phyloP scores from a whole-genome alignment of 225 moss, liverwort and hornwort species.

The Ulota crispa region DNA sequence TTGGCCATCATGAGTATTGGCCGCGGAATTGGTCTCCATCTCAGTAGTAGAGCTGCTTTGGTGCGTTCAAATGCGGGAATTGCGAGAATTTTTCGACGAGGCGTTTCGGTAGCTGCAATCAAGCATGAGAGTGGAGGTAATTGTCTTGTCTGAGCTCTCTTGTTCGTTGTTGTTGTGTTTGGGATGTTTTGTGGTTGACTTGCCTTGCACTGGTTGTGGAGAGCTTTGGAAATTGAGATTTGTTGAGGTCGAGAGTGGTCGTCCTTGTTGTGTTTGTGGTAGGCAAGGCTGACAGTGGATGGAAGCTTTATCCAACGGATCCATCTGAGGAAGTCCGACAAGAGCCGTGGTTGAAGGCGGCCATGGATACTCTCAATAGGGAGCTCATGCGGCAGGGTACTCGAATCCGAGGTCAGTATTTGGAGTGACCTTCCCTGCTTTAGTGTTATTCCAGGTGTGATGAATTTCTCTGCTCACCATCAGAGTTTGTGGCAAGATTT shows the following conservation, averaged over 20 bases:
- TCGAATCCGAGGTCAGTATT: slow-evolving; percentile 51
- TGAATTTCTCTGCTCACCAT: not conserved
- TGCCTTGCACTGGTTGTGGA: not conserved
- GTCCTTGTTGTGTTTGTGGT: slow-evolving; percentile 16
- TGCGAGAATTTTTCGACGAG: slow-evolving; percentile 24
- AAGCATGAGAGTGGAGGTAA: slow-evolving; percentile 39
- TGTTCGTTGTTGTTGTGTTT: not conserved
- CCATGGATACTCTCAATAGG: slow-evolving; percentile 58
- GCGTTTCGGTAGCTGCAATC: slow-evolving; percentile 34
- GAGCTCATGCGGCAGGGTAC: slow-evolving; percentile 59
- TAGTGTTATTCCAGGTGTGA: not conserved
- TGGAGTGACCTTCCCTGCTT: not conserved
- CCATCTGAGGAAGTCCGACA: slow-evolving; percentile 39
- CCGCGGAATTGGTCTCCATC: slow-evolving; percentile 31
- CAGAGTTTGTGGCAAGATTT: not conserved
- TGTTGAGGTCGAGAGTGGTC: slow-evolving; percentile 5
- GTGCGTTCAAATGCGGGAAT: slow-evolving; percentile 18
- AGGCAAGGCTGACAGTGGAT: slow-evolving; percentile 32
- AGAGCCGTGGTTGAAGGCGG: slow-evolving; percentile 62
- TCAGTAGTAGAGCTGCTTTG: slow-evolving; percentile 28
- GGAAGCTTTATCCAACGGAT: slow-evolving; percentile 42
- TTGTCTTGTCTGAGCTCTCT: not conserved
- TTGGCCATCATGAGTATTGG: slow-evolving; percentile 39
- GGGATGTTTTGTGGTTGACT: not conserved
- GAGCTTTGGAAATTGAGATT: not conserved